Base-by-base conservation (phyloP, 495 filamentous ascomycete species). In the Aspergillus bridgeri region DNA sequence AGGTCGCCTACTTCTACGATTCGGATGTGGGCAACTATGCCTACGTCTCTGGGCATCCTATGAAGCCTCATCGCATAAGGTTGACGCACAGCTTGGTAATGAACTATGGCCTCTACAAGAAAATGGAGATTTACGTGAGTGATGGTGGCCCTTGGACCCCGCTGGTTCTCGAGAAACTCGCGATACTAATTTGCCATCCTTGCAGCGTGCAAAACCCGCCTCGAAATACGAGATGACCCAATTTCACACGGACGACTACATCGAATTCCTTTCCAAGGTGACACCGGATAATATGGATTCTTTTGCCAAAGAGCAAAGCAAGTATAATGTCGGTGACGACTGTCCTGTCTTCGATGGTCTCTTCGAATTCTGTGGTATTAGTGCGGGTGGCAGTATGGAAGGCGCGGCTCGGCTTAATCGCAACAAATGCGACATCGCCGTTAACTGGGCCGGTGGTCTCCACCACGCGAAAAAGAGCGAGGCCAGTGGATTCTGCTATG, bases 231-330 rank as follows among this genome's bases (percentile, higher is more conserved):
- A 99, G 69, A 99, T 99, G 94, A 97, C 94, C 55, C 95, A 98
- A 69, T 99, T 98, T 68, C 94, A 99, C 72, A 97, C 94, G 7
- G 94, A 99, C 70, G 94, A 99, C 73, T 99, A 99, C 71, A 92
- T 99, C 65, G 95, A 99, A 54, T 99, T 99, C 72, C 77, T 99
- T 19, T 88, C 90, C 53, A 92, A 91, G 62, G 95, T 99, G 21
- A 98, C 94, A 0, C 95, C 94, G 5, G 94, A 98, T 70, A 99
- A 99, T 66, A 99, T 99, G 95, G 94, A 99, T 58, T 78, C 81
- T 20, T 98, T 88, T 63, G 82, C 87, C 50, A 89, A 94, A 57
- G 94, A 99, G 70, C 94, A 99, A 69, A 87, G 87, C 50, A 93
- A 94, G 63, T 98, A 96, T 79, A 98, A 98, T 59, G 94, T 98